phyloP scores from a whole-genome alignment of 768 basidiomycete species.

The Macrocybe gigantea region DNA sequence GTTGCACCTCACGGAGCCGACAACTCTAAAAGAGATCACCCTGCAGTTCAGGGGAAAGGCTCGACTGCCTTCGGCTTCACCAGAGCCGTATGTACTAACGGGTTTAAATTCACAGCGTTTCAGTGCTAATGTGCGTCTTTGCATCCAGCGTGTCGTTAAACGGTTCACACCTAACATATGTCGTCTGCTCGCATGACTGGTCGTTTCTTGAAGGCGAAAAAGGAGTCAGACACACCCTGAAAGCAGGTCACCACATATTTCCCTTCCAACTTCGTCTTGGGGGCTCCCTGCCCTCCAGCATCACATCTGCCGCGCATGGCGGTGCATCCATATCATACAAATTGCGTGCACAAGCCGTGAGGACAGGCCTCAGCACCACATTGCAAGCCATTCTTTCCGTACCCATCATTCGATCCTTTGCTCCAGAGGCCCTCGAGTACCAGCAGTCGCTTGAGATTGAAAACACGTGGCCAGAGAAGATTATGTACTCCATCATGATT shows the following conservation, averaged over 20 bases:
- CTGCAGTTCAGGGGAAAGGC: constrained; percentile 84
- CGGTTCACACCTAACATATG: constrained; percentile 41
- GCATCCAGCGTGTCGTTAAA: constrained; percentile 22
- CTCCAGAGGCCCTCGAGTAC: constrained; percentile 84
- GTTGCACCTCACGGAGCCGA: constrained; percentile 75
- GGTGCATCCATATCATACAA: constrained; percentile 80
- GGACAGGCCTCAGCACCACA: constrained; percentile 64
- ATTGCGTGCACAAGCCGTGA: constrained; percentile 78
- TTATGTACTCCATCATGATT: constrained; percentile 92
- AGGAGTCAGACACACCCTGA: constrained; percentile 79
- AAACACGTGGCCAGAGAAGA: constrained; percentile 95
- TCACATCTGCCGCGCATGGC: constrained; percentile 48
- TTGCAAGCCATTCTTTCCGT: constrained; percentile 59
- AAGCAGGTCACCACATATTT: constrained; percentile 91
- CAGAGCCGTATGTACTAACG: constrained; percentile 48
- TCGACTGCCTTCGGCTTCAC: constrained; percentile 50
- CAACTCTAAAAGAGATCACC: constrained; percentile 78
- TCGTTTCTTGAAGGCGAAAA: constrained; percentile 86
- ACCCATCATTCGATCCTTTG: constrained; percentile 66
- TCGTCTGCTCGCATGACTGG: constrained; percentile 83
- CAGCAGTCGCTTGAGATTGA: constrained; percentile 94
- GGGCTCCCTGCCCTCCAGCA: constrained; percentile 76
- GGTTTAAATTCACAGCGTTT: not conserved
- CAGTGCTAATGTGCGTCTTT: constrained; percentile 4
- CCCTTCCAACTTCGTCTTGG: constrained; percentile 88